These are phyloP conservation scores for Elongisporangium undulatum DNA, from an alignment of 352 stramenopile genomes.

Conservation along the genomic window DNA sequence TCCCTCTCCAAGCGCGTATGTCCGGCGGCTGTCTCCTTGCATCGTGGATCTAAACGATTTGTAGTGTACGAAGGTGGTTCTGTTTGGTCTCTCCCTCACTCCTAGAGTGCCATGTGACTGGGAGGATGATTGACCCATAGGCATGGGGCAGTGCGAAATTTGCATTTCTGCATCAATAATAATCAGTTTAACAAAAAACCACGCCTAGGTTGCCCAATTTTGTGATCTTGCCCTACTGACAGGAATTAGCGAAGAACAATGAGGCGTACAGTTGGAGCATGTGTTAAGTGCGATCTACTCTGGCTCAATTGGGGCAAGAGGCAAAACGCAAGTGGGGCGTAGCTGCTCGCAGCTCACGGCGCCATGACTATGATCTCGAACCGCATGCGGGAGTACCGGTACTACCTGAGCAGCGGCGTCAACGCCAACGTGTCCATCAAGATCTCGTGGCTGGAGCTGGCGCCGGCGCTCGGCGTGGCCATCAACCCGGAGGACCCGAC, in stretches of 20 bases:
- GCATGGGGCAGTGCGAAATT: conserved; percentile 1
- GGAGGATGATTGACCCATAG: neutral
- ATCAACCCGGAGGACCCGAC: conserved; percentile 25
- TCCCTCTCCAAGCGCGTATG: neutral
- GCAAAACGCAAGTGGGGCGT: neutral
- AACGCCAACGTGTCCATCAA: conserved; percentile 78
- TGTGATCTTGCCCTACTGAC: neutral
- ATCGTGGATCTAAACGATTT: conserved; percentile 1
- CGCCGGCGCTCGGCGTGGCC: conserved; percentile 40
- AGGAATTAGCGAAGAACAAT: neutral
- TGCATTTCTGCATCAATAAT: conserved; percentile 4
- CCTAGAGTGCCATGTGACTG: neutral
- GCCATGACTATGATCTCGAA: conserved; percentile 30
- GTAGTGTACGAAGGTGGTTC: conserved; percentile 5
- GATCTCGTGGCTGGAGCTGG: conserved; percentile 72
- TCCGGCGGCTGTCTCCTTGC: neutral
- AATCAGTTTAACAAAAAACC: neutral
- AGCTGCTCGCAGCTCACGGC: neutral
- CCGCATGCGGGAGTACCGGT: conserved; percentile 86
- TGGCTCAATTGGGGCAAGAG: neutral
- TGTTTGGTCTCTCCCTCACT: conserved; percentile 1
- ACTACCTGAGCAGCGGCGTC: conserved; percentile 86
- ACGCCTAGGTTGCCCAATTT: neutral
- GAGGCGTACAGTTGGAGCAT: neutral
- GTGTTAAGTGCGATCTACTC: neutral